Percentiles rank a stretch among this genome's conserved stretches.
Evolutionary conservation across 2,329 filamentous ascomycete species (phyloP).

Genomic region (Dactylonectria estremocensis): DNA sequence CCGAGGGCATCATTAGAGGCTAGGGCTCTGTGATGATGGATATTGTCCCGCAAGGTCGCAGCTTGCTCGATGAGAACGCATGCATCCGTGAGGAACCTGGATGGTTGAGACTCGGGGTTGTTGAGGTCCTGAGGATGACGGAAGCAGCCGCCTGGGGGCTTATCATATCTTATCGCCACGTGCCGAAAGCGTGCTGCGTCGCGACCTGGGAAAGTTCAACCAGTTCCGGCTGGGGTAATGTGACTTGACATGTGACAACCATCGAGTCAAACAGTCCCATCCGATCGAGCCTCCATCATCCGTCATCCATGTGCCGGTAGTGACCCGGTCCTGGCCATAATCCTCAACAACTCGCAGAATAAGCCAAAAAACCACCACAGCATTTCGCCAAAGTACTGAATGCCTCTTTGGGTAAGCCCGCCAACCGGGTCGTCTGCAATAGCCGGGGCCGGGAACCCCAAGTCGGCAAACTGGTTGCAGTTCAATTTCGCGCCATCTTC

Average conservation of each 20-base stretch:
- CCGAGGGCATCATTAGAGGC: conserved; percentile 41
- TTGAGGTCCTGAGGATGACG: conserved; percentile 43
- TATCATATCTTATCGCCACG: conserved; percentile 56
- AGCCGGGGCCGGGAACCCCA: conserved; percentile 22
- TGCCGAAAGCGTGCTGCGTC: conserved; percentile 29
- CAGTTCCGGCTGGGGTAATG: conserved; percentile 11
- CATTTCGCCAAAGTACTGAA: neutral
- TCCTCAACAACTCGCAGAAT: neutral
- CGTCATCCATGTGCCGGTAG: no score
- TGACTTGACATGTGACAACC: conserved; percentile 46
- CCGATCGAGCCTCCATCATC: no score
- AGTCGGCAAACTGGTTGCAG: conserved; percentile 10
- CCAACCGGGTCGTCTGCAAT: conserved; percentile 1
- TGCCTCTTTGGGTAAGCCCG: conserved; percentile 16
- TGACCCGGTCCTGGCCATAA: no score
- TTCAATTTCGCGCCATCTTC: conserved; percentile 8
- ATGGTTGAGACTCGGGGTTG: conserved; percentile 26
- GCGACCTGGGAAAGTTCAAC: neutral
- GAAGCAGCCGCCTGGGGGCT: conserved; percentile 40
- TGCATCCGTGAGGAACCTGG: conserved; percentile 3
- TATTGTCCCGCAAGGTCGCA: conserved; percentile 21
- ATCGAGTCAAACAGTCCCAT: neutral
- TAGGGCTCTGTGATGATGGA: conserved; percentile 22
- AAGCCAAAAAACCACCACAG: neutral
- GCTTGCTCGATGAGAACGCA: conserved; percentile 21